Evolutionary conservation across 345 rosid species (phyloP).

Genomic region (Euphorbia lathyris): DNA sequence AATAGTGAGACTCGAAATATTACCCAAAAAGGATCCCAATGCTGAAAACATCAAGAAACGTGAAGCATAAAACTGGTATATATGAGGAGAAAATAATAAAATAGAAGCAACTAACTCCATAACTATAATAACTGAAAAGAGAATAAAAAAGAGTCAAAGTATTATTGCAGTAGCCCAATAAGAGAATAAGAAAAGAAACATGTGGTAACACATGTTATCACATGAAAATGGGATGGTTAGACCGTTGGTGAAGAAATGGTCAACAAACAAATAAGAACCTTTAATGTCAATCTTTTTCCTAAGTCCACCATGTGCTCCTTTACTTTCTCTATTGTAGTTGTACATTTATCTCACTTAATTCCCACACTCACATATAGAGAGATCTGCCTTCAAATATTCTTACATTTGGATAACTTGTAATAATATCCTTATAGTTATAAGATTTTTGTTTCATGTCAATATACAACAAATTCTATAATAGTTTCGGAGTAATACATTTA

Average conservation of each 20-base stretch:
- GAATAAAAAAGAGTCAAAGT: conserved; percentile 32
- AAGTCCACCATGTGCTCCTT: conserved; percentile 29
- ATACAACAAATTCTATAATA: no score
- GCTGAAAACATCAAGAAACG: conserved; percentile 8
- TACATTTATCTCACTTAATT: neutral
- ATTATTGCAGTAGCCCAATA: conserved; percentile 14
- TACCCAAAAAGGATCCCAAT: neutral
- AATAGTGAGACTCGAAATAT: neutral
- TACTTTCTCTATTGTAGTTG: neutral
- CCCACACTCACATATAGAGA: no score
- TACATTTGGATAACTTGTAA: no score
- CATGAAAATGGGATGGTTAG: conserved; percentile 32
- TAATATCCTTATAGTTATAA: no score
- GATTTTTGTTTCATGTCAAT: no score
- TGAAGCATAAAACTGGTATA: neutral
- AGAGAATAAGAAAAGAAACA: conserved; percentile 40
- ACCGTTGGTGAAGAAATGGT: conserved; percentile 15
- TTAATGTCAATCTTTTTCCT: conserved; percentile 6
- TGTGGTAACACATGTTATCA: conserved; percentile 56
- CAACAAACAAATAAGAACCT: conserved; percentile 29
- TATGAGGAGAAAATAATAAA: neutral
- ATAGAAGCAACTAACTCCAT: conserved; percentile 53
- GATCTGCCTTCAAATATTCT: no score
- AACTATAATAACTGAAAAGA: conserved; percentile 67
- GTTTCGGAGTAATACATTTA: no score